A percentile compares a stretch with the other conserved stretches of the same genome.
These are phyloP conservation scores for Podaxis sp. DNA, from an alignment of 768 basidiomycete species.

Conservation along the genomic window DNA sequence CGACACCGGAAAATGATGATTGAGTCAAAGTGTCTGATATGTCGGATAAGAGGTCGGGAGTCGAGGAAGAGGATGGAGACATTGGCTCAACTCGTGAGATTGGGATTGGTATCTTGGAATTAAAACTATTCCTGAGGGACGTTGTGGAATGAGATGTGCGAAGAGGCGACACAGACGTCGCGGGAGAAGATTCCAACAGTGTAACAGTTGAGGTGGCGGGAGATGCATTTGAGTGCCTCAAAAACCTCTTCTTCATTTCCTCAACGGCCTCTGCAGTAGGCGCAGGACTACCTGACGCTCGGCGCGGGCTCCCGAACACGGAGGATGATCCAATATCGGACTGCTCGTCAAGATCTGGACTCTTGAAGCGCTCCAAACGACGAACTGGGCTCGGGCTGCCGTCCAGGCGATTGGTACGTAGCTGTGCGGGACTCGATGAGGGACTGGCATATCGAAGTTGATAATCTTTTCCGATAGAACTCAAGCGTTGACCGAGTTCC, in stretches of 20 bases:
- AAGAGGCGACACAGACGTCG: constrained; percentile 15
- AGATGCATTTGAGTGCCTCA: constrained; percentile 31
- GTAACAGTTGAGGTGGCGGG: constrained; percentile 20
- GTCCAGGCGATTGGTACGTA: constrained; percentile 12
- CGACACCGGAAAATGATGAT: constrained; percentile 47
- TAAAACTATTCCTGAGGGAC: constrained; percentile 15
- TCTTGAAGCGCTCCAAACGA: constrained; percentile 23
- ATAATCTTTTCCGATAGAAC: constrained; percentile 34
- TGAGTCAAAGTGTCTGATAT: constrained; percentile 56
- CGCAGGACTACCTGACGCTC: constrained; percentile 27
- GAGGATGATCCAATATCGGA: constrained; percentile 13
- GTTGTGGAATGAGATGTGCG: constrained; percentile 21
- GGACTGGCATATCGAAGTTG: constrained; percentile 23
- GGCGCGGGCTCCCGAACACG: constrained; percentile 25
- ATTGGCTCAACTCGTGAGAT: not conserved
- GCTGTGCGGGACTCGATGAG: constrained; percentile 19
- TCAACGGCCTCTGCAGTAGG: constrained; percentile 52
- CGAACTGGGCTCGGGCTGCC: constrained; percentile 20
- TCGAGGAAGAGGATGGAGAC: constrained; percentile 22
- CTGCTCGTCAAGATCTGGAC: constrained; percentile 2
- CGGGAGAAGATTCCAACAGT: constrained; percentile 16
- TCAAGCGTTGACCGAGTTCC: constrained; percentile 46
- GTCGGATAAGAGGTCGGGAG: constrained; percentile 61
- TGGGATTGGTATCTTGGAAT: constrained; percentile 11
- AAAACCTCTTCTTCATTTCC: constrained; percentile 61